Evolutionary conservation across 2,329 filamentous ascomycete genomes (phyloP).

Genomic region (Aphanocladium album): DNA sequence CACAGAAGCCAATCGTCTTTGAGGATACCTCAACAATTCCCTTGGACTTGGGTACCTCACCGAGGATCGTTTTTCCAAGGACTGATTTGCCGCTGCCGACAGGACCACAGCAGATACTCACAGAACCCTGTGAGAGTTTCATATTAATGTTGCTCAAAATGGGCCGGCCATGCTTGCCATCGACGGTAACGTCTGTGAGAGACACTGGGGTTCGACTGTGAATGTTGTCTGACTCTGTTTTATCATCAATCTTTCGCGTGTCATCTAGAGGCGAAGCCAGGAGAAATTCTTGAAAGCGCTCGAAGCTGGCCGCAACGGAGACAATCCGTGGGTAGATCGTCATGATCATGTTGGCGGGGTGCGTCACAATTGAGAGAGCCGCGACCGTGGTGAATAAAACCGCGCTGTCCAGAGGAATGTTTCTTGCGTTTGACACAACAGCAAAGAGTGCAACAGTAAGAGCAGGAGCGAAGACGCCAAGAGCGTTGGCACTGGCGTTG

Average conservation of each 20-base stretch:
- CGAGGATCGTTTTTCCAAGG: constrained; percentile 2
- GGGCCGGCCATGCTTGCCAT: neutral
- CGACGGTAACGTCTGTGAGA: neutral
- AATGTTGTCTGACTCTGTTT: neutral
- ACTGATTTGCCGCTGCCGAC: constrained; percentile 12
- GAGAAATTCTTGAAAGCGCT: constrained; percentile 8
- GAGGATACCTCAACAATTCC: neutral
- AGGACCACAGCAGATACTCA: constrained; percentile 9
- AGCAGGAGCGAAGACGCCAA: constrained; percentile 8
- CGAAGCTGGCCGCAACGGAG: constrained; percentile 6
- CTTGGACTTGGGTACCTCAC: neutral
- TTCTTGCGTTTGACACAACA: neutral
- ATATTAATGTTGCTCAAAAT: constrained; percentile 1
- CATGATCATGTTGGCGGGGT: constrained; percentile 20
- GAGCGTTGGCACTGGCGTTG: constrained; percentile 12
- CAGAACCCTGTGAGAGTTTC: neutral
- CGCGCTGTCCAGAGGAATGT: neutral
- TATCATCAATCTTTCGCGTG: neutral
- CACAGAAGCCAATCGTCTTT: constrained; percentile 3
- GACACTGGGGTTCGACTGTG: neutral
- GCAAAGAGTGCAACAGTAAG: constrained; percentile 10
- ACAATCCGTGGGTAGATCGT: constrained; percentile 14
- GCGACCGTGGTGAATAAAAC: constrained; percentile 11
- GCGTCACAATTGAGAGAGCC: constrained; percentile 12
- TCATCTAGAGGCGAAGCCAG: neutral